Base-by-base conservation (phyloP, 176 grass and related monocot species). In the Carex myosuroides region DNA sequence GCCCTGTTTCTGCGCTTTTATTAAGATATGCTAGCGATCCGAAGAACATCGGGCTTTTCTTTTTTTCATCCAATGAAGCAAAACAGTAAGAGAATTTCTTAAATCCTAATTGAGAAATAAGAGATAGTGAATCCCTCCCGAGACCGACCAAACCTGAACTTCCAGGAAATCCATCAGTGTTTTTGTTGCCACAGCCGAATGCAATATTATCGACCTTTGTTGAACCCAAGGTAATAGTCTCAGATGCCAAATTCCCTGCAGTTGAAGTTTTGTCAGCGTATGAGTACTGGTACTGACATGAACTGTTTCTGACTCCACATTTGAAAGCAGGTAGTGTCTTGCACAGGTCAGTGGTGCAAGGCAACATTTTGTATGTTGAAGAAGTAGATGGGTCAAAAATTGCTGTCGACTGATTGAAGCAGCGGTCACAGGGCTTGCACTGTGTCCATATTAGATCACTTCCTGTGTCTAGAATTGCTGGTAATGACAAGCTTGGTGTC, bases 381-480 rank as follows among this genome's bases (percentile, higher is more conserved):
- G 92, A 97, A 33, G 81, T 64, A 8, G 87, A 85, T 12, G 87
- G 94, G 85, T 97, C 79, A 81, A 91, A 97, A 77, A 89, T 24
- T 1, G 83, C 24, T 39, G 82, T 94, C 4, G 64, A 37, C 88
- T 94, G 88, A 6, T 81, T 78, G 67, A 92, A 90, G 89, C 90
- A 97, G 4, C 81, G 81, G 0, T 56, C 11, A 80, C 91, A 97
- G 6, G 94, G 94, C 81, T 93, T 89, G 79, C 94, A 97, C 87
- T 97, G 89, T 80, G 92, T 94, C 94, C 94, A 97, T 33, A 97
- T 79, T 6, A 94, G 92, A 85, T 94, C 90, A 55, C 92, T 97
- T 50, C 92, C 94, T 0, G 90, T 97, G 86, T 97, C 94, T n/a
- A 97, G 80, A 80, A 97, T 89, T 8, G 90, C 94, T 44, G 87